Conservation (phyloP, 306 rosid species). For the Trichosanthes truncata region DNA sequence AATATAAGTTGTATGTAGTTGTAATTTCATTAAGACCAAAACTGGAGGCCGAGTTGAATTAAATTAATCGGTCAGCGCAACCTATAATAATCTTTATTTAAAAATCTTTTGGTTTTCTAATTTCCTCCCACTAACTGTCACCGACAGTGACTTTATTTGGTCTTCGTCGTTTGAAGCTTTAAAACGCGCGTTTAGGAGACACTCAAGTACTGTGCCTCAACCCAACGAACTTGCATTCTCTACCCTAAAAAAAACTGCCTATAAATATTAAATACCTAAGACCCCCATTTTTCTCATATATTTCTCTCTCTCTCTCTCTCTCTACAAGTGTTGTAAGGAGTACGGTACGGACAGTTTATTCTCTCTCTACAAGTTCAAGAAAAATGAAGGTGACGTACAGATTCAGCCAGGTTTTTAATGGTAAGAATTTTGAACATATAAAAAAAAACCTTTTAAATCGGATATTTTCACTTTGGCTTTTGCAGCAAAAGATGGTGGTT, state of each 20-base stretch:
- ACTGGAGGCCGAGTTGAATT: no score
- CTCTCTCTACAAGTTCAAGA: not conserved
- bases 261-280: not conserved
- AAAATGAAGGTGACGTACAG: not conserved
- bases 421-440: not conserved
- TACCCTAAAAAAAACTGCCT: not conserved
- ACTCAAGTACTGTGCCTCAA: no score
- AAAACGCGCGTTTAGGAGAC: not conserved
- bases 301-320: not conserved
- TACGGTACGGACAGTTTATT: not conserved
- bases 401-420: no score
- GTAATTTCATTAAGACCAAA: no score
- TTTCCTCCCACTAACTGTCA: no score
- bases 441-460: not conserved
- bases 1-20: no score
- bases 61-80: no score
- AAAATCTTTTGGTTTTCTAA: no score
- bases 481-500: slow-evolving; percentile 51
- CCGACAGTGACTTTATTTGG: no score
- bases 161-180: not conserved
- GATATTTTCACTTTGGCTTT: no score
- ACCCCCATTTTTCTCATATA: not conserved
- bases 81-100: no score
- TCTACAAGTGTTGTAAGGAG: not conserved
- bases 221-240: no score